Evolutionary conservation across 2,329 filamentous ascomycete genomes (phyloP), one percentile per base, ranked within the genome.

Genomic region (Arthrobotrys iridis): DNA sequence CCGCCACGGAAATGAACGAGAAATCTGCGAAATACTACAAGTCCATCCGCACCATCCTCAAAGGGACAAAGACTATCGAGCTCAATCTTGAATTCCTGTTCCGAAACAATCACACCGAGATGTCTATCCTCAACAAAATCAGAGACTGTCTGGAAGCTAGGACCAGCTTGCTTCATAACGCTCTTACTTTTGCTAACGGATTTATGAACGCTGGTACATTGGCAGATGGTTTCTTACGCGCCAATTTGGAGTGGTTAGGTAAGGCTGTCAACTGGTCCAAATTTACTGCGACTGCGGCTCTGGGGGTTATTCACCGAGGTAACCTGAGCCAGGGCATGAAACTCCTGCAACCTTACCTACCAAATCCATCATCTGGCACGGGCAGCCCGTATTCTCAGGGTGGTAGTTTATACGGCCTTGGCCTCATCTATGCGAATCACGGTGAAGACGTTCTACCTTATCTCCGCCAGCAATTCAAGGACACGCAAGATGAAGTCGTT

Each of bases 221-320:
- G 0, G 95, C 97, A 80, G 95, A 99, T 84, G 96, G 94, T 80
- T 99, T 99, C 84, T 98, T 99, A 88, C 88, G 96, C 5, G 93
- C 98, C 81, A 99, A 99, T 81, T 84, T 99, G 22, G 95, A 99
- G 78, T 99, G 95, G 95, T 85, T 99, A 2, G 93, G 94, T 75
- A 99, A 98, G 85, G 95, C 95, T 24, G 93, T 98, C 52, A 99
- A 99, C 84, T 99, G 95, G 95, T 97, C 93, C 76, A 99, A 99
- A 82, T 99, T 99, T 82, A 97, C 95, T 0, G 95, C 95, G 11
- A 99, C 95, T 3, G 95, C 95, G 67, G 95, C 95, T 5, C 86
- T 99, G 4, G 95, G 95, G 82, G 95, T 98, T 59, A 97, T 99
- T 77, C 95, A 99, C 83, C 91, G 93, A 48, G 95, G 95, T 66